Evolutionary conservation across 2,329 filamentous ascomycete genomes (phyloP), one percentile per base, ranked within the genome.

Genomic region (Phialemoniopsis sp.): DNA sequence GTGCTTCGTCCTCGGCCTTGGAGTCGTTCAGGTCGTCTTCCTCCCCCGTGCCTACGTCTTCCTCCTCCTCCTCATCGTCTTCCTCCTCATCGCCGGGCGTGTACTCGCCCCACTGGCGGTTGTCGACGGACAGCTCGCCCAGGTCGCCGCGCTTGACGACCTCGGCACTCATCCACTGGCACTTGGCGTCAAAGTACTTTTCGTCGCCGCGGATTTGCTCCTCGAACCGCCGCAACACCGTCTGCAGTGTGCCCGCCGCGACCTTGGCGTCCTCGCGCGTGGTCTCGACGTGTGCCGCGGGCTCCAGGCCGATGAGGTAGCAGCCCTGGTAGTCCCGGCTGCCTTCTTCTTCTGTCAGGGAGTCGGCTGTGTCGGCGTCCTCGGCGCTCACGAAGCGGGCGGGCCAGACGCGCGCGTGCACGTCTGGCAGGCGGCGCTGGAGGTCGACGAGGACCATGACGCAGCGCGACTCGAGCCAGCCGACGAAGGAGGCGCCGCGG

Each of bases 381-480:
- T 45, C 45, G 3, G 46, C 36, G 21, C 67, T 64, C 6, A 73
- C 65, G 43, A 84, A 85, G 9, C 77, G 67, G 7, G 68, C 72
- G 2, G 81, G 80, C 80, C 80, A 85, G 16, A 85, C 76, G 15
- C 78, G 70, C 2, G 74, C 68, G 34, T 72, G 59, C 4, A 83
- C 49, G 3, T 62, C 56, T 1, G 75, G 72, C 13, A 78, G 54
- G 12, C 68, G 68, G 35, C 70, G 70, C 42, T 75, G 63, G 14
- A 85, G 59, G 43, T 83, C 80, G 44, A 78, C 72, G 15, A 85
- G 66, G 28, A 85, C 59, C 42, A 67, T 61, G 3, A 78, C 66
- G 39, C 73, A 79, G 39, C 75, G 68, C 8, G 77, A 81, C 49
- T 85, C 80, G 3, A 85, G 56, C 80, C 80, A 85, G 10, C 77